Percentiles rank a stretch among this genome's conserved stretches.
Conservation (phyloP, 345 rosid genomes). For the Populus pruinosa region DNA sequence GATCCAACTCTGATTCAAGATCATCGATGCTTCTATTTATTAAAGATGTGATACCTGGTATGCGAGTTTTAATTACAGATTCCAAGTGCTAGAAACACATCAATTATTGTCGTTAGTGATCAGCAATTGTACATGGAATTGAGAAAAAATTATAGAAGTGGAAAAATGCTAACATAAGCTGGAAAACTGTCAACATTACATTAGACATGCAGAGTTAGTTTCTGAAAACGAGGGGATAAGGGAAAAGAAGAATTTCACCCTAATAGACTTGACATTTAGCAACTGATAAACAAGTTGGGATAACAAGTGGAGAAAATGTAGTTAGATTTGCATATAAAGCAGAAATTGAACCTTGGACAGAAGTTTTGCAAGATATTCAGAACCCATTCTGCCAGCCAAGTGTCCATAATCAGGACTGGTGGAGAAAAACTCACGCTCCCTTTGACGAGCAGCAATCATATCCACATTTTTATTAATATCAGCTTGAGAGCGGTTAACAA, state of each 20-base stretch:
- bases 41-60: slow-evolving; percentile 29
- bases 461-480: slow-evolving; percentile 27
- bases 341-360: slow-evolving; percentile 23
- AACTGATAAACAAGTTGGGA: background rate
- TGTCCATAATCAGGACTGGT: slow-evolving; percentile 33
- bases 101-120: background rate
- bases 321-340: background rate
- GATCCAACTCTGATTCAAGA: slow-evolving; percentile 29
- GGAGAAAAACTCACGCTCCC: slow-evolving; percentile 27
- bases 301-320: background rate
- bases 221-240: background rate
- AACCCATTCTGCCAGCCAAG: slow-evolving; percentile 33
- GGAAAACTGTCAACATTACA: background rate
- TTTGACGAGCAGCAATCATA: slow-evolving; percentile 29
- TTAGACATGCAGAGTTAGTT: background rate
- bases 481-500: slow-evolving; percentile 36
- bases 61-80: slow-evolving; percentile 28
- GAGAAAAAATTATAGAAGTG: background rate
- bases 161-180: background rate
- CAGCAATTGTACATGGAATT: background rate
- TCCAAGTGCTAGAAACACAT: slow-evolving; percentile 22
- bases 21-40: slow-evolving; percentile 29
- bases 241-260: background rate
- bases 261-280: background rate
- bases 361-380: slow-evolving; percentile 29